A percentile compares a stretch with the other conserved stretches of the same genome.
phyloP scores from a whole-genome alignment of 257 asterid species.

The Przewalskia tangutica region DNA sequence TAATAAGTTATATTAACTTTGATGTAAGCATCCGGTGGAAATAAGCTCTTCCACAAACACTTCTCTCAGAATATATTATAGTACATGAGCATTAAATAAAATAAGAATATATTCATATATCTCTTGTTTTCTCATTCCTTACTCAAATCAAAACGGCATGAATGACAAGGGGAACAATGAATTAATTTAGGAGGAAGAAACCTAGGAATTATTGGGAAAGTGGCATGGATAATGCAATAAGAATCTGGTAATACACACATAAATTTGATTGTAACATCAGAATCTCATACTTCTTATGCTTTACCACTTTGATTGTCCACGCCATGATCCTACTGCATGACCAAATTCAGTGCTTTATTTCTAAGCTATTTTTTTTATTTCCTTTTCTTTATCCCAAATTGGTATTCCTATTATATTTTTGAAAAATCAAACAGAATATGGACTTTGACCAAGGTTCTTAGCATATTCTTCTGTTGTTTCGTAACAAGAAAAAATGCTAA shows the following conservation, averaged over 20 bases:
- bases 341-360: not conserved
- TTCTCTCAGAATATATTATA: not conserved
- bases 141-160: not conserved
- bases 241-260: not conserved
- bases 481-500: not conserved
- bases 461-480: not conserved
- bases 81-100: too few species aligned
- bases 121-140: not conserved
- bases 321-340: not conserved
- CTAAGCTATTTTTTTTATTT: not conserved
- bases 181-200: not conserved
- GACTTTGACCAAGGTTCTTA: not conserved
- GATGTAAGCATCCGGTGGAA: not conserved
- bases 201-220: not conserved
- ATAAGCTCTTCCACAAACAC: not conserved
- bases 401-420: not conserved
- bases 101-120: not conserved
- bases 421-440: not conserved
- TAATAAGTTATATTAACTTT: not conserved
- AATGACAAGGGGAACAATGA: not conserved
- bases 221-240: slow-evolving; percentile 6
- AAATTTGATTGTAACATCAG: not conserved
- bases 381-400: not conserved
- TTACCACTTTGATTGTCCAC: slow-evolving; percentile 24
- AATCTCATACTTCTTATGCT: slow-evolving; percentile 19